A percentile compares a stretch with the other conserved stretches of the same genome.
Conservation (phyloP, 306 rosid genomes). For the Boehmeria nivea region DNA sequence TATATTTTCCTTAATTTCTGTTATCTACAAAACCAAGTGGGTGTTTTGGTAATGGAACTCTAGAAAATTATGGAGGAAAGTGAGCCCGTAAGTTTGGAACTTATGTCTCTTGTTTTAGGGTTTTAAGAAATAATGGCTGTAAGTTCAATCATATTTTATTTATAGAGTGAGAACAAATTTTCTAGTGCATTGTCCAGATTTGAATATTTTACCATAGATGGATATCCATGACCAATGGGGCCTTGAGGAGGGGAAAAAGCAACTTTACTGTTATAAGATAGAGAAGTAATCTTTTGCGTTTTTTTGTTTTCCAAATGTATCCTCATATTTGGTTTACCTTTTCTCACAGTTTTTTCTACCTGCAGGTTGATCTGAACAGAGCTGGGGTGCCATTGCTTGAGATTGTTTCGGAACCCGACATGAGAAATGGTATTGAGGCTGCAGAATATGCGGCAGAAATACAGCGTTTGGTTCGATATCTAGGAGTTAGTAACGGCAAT, state of each 20-base stretch:
- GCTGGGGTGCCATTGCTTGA: slow-evolving; percentile 98
- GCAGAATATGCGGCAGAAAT: slow-evolving; percentile 92
- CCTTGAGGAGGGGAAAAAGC: too few relatives aligned
- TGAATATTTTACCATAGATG: too few relatives aligned
- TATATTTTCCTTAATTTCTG: too few relatives aligned
- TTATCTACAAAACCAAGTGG: background rate
- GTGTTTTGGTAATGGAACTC: slow-evolving; percentile 4
- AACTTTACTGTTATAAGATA: too few relatives aligned
- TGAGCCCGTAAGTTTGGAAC: too few relatives aligned
- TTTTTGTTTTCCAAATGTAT: background rate
- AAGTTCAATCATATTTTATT: too few relatives aligned
- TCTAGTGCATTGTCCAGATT: too few relatives aligned
- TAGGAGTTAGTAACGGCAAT: slow-evolving; percentile 94
- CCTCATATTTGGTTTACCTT: background rate
- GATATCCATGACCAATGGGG: too few relatives aligned
- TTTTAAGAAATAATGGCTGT: too few relatives aligned
- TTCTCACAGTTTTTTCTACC: slow-evolving; percentile 10
- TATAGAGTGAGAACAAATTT: too few relatives aligned
- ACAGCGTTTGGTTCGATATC: slow-evolving; percentile 85
- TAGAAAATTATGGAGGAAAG: too few relatives aligned
- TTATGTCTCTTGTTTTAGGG: too few relatives aligned
- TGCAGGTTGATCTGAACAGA: slow-evolving; percentile 91
- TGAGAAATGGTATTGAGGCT: slow-evolving; percentile 96
- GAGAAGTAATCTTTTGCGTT: background rate
- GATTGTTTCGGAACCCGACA: slow-evolving; percentile 97